Base-by-base conservation (phyloP, 2,329 filamentous ascomycete species). In the Beauveria australis region DNA sequence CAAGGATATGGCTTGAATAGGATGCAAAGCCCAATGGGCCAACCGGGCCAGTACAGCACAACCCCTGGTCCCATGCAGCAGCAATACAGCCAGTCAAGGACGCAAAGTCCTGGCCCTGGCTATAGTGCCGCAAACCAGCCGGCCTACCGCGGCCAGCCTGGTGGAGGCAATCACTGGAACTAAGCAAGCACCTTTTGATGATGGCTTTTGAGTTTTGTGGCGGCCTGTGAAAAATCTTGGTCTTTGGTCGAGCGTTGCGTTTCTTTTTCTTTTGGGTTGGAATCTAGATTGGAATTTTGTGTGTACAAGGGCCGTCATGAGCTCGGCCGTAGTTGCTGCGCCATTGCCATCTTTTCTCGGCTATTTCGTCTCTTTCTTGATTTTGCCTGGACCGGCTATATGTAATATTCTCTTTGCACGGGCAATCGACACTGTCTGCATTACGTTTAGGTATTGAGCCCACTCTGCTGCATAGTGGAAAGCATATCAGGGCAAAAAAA, bases 11-110 rank as follows among this genome's bases (percentile, higher is more conserved):
- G 60, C 18, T 24, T 59, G 18, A 48, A 55, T 26, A 53, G 61
- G 28, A 62, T 62, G 61, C 56, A 59, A 22, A 62, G 56, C 40
- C 56, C 61, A 3, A 62, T 61, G 52, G 59, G 59, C 19, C 59
- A 61, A 30, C 59, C 59, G 14, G 59, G 59, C 44, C 52, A 61
- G 26, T 62, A 44, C 26, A 44, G 41, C 33, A 54, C 30, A 19
- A 44, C n/a, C 49, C 61, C 61, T n/a, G 61, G 48, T 12, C 43
- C 49, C 22, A 62, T 59, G 61, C 54, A 62, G 22, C 59, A 51
- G 16, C 19, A 40, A 14, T 61, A 58, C 28, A 54, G 60, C 6
- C 53, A 53, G 43, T 30, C 43, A 26, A 44, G 61, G n/a, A 59
- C 44, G 26, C 61, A 62, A 53, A 62, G 61, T 37, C 61, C 61